Base-by-base conservation (phyloP, 768 basidiomycete species). In the Mycena olivaceomarginata region DNA sequence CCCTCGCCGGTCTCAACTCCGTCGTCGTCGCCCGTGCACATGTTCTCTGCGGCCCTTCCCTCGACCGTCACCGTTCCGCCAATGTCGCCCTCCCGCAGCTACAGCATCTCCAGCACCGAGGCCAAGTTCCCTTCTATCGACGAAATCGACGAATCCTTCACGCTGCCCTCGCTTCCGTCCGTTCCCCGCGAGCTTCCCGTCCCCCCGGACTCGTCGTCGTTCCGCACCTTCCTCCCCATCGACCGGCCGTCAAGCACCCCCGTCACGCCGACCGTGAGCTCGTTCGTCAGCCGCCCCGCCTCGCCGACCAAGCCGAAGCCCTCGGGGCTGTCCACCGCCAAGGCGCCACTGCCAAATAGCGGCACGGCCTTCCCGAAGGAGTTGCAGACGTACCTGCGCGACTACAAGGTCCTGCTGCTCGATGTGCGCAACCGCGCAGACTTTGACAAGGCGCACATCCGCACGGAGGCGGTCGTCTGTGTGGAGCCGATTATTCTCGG, bases 401-500 rank as follows among this genome's bases (percentile, higher is more conserved):
- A 87, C n/a, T 84, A 91, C 76, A 91, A 92, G 67, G 91, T 96
- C 4, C 88, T 99, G 2, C 80, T 98, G 16, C 89, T 99, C 22
- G 98, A 98, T 83, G 92, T 97, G 22, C 90, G 98, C n/a, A 89
- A 91, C 20, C 90, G 96, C 41, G 18, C 46, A 10, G 16, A 31
- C 31, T 31, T 31, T 31, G 31, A 31, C 3, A 13, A 81, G 20
- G 96, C 94, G 70, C 93, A 94, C 75, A 94, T 98, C 74, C 91
- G 89, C 70, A 90, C 87, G 4, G 88, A 92, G 76, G 91, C 94
- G 9, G 89, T 95, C 2, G 93, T 97, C 1, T 98, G 97, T 85
- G 89, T 98, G 25, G 97, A 99, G 84, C 97, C 97, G 8, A 90
- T 90, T 1, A 92, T 98, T 6, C 88, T 97, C 25, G 80, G 89